A percentile compares a stretch with the other conserved stretches of the same genome.
Evolutionary conservation across 306 rosid species (phyloP).

Genomic region (Prunus armeniaca): DNA sequence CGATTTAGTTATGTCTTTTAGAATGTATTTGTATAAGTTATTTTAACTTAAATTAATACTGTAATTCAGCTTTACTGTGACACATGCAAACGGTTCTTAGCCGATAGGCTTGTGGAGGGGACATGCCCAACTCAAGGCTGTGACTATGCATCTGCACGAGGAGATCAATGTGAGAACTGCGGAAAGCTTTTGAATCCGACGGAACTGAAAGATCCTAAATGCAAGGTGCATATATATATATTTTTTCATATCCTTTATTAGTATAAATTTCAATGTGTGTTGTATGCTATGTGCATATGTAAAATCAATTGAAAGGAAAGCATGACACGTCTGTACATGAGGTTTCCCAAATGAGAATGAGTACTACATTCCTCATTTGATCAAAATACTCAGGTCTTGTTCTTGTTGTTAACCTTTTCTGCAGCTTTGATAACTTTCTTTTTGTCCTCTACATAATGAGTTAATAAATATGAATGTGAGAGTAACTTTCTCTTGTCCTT

Average conservation of each 20-base stretch:
- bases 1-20: background rate
- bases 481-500: no score
- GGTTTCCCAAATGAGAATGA: background rate
- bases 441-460: no score
- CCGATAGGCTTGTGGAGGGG: constrained; percentile 95
- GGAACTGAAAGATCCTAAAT: constrained; percentile 75
- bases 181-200: constrained; percentile 90
- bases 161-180: constrained; percentile 96
- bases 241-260: background rate
- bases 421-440: no score
- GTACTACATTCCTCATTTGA: background rate
- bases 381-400: background rate
- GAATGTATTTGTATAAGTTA: background rate
- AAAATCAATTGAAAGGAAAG: background rate
- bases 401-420: no score
- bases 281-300: no score
- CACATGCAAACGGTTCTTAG: constrained; percentile 74
- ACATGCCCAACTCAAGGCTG: constrained; percentile 75
- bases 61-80: constrained; percentile 82
- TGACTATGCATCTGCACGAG: constrained; percentile 86
- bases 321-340: background rate
- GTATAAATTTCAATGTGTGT: background rate
- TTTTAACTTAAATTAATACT: constrained; percentile 20
- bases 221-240: constrained; percentile 51
- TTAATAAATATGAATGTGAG: no score